phyloP scores from a whole-genome alignment of 352 stramenopile genomes.

The Salisapilia sapeloensis region DNA sequence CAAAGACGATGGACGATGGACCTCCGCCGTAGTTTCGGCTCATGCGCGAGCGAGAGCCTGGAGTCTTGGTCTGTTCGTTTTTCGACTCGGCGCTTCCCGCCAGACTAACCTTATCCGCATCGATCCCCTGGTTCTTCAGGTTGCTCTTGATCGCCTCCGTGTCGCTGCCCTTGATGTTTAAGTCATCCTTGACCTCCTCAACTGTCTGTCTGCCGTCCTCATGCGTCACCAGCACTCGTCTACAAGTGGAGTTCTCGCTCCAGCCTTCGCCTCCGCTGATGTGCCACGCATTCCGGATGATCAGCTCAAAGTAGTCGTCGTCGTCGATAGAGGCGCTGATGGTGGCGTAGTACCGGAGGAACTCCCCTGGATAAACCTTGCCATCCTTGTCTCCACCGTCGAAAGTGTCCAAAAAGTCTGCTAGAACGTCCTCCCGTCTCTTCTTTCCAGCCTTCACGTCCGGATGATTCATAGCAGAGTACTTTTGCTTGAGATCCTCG shows the following conservation, averaged over 20 bases:
- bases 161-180: constrained; percentile 46
- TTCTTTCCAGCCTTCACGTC: constrained; percentile 61
- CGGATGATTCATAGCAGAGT: constrained; percentile 71
- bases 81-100: constrained; percentile 24
- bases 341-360: constrained; percentile 83
- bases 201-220: constrained; percentile 60
- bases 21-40: constrained; percentile 9
- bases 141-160: constrained; percentile 64
- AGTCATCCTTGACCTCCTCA: constrained; percentile 76
- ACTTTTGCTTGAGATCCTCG: constrained; percentile 60
- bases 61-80: too few species aligned
- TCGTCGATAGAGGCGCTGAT: constrained; percentile 81
- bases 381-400: constrained; percentile 77
- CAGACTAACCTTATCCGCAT: constrained; percentile 16
- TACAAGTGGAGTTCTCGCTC: constrained; percentile 73
- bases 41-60: too few species aligned
- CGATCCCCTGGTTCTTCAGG: constrained; percentile 48
- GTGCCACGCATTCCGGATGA: constrained; percentile 83
- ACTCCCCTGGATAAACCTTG: constrained; percentile 74
- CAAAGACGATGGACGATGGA: constrained; percentile 70
- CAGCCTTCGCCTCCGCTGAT: constrained; percentile 72
- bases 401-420: constrained; percentile 77
- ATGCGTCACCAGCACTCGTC: constrained; percentile 77
- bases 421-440: constrained; percentile 51
- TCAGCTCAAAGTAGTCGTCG: constrained; percentile 88